Evolutionary conservation across 2,329 filamentous ascomycete genomes (phyloP).

Genomic region (Juglanconis juglandina): DNA sequence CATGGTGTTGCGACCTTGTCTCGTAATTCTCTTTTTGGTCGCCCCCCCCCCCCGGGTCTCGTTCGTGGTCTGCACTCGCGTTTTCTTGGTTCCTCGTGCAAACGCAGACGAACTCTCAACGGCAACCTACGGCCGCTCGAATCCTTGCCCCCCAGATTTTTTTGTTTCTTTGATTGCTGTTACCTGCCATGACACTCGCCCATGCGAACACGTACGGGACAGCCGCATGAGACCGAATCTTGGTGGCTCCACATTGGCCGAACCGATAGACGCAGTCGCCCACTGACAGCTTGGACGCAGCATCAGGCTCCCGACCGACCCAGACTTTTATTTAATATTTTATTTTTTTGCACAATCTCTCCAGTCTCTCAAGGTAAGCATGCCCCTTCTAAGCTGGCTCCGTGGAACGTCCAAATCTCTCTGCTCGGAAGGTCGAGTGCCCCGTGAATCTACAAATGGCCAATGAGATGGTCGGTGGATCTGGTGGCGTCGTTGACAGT

Average conservation of each 20-base stretch:
- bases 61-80: neutral
- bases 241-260: slow-evolving; percentile 26
- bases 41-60: neutral
- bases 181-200: slow-evolving; percentile 29
- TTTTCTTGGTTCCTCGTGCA: neutral
- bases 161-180: slow-evolving; percentile 32
- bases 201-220: slow-evolving; percentile 46
- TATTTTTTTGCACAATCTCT: slow-evolving; percentile 27
- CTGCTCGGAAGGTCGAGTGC: slow-evolving; percentile 2
- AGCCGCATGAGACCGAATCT: slow-evolving; percentile 39
- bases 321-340: slow-evolving; percentile 21
- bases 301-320: slow-evolving; percentile 16
- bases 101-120: slow-evolving; percentile 28
- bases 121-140: slow-evolving; percentile 29
- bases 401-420: slow-evolving; percentile 10
- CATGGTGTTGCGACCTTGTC: slow-evolving; percentile 19
- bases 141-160: slow-evolving; percentile 6
- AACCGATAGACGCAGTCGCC: slow-evolving; percentile 10
- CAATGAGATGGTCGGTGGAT: slow-evolving; percentile 7
- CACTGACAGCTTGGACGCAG: slow-evolving; percentile 23
- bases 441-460: neutral
- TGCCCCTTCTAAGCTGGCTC: neutral
- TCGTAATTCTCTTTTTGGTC: slow-evolving; percentile 11
- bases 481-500: slow-evolving; percentile 11
- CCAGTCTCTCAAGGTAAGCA: slow-evolving; percentile 24